Evolutionary conservation across 2,329 filamentous ascomycete species (phyloP), one percentile per base, ranked within the genome.

Genomic region (Dactylella cylindrospora): DNA sequence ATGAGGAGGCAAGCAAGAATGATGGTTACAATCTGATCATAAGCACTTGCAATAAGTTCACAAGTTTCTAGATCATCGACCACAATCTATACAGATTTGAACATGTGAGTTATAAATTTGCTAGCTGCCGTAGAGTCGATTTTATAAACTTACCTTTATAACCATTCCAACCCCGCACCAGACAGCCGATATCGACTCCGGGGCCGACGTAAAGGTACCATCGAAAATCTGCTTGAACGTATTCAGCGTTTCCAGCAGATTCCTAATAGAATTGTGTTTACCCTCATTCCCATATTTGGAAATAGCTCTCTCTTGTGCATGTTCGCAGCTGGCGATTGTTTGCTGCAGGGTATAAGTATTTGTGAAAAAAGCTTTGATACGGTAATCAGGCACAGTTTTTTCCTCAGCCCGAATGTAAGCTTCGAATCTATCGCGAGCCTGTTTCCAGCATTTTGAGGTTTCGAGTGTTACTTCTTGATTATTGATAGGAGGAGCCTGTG

Each of bases 61-160:
- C 50, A 54, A 12, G 50, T 54, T 3, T 20, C 50, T 17, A 29
- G n/a, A 13, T 54, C 31, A 17, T 54, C 50, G 5, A 41, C 26
- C n/a, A 54, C 50, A 33, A 54, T 15, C 50, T 54, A 29, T n/a
- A 22, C n/a, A n/a, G n/a, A n/a, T n/a, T n/a, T n/a, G n/a, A n/a
- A n/a, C n/a, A n/a, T n/a, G n/a, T n/a, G n/a, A n/a, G n/a, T n/a
- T n/a, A n/a, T n/a, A n/a, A n/a, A n/a, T n/a, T n/a, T n/a, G n/a
- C n/a, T n/a, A n/a, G n/a, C n/a, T n/a, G n/a, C n/a, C n/a, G n/a
- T n/a, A n/a, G n/a, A n/a, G n/a, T n/a, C n/a, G n/a, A n/a, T n/a
- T n/a, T n/a, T n/a, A n/a, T n/a, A n/a, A n/a, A n/a, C 32, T 13
- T 5, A 44, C 40, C 28, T 44, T 44, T 3, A 44, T 44, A 9